Base-by-base conservation (phyloP, 768 basidiomycete species). In the Auricularia auricula-judae region DNA sequence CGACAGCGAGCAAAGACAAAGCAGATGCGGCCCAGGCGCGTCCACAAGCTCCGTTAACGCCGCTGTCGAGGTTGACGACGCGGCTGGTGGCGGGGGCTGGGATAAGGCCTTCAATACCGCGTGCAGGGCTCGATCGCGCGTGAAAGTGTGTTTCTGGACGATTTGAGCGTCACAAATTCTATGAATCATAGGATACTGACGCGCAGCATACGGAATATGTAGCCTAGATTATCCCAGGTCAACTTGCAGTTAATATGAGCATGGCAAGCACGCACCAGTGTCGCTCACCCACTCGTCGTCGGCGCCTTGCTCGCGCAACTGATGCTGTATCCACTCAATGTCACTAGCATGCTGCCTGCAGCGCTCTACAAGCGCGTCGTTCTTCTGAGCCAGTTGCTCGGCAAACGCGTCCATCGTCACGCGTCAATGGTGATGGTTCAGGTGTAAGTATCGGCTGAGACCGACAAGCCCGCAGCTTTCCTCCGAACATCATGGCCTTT, bases 101-200 rank as follows among this genome's bases (percentile, higher is more conserved):
- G 81, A 69, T 18, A 87, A 74, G 64, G 75, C 81, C 68, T 80
- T 77, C 63, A 80, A 78, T 43, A 85, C 76, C 39, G 83, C 80
- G 74, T 87, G 83, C 69, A 87, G 71, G 21, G 85, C 79, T 66
- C 87, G 84, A 0, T 86, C 82, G 62, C 77, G 76, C 44, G 80
- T 85, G 67, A 87, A 90, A 65, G 83, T 80, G 71, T 89, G 84
- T 67, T 86, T 82, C 88, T 91, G 72, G 18, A 51, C 29, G 29
- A 29, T 29, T 5, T 51, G 47, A 18, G 14, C 29, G 23, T 33
- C 21, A 18, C 16, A 56, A 33, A 5, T 29, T 35, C 1, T 10
- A 33, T 7, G 34, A 5, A 18, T 7, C 29, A 33, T 7, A 33
- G 21, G 10, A 5, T 3, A 59, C 56, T 29, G 11, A 59, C 56